Conservation (phyloP, 805 yeast species). For the Lipomyces sp. region DNA sequence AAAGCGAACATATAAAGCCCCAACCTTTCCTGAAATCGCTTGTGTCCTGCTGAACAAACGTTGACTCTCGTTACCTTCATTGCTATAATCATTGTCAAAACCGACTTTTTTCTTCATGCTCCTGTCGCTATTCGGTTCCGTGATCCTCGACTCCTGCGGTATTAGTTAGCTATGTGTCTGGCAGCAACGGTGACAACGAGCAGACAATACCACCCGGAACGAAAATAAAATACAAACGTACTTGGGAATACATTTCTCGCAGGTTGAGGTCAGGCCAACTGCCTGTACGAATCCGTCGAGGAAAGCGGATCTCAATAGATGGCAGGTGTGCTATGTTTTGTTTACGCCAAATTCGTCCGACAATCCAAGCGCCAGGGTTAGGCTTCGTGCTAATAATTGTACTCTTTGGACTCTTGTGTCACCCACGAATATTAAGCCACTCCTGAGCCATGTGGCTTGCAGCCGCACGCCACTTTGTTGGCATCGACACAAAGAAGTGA, state of each 20-base stretch:
- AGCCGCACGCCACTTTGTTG: too few relatives aligned
- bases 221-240: neutral
- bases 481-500: too few relatives aligned
- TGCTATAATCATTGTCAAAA: conserved; percentile 16
- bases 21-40: conserved; percentile 11
- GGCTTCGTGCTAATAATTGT: too few relatives aligned
- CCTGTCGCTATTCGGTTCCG: conserved; percentile 1
- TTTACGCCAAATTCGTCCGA: neutral
- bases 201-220: neutral
- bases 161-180: neutral
- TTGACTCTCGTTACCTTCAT: conserved; percentile 11
- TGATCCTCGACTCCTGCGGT: neutral
- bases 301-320: neutral
- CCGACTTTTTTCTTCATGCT: conserved; percentile 5
- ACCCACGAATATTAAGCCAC: too few relatives aligned
- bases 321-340: neutral
- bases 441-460: too few relatives aligned
- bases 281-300: neutral
- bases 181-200: neutral
- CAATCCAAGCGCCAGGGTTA: too few relatives aligned
- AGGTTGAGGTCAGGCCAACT: neutral
- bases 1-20: neutral
- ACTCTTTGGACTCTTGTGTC: too few relatives aligned
- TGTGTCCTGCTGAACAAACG: neutral
- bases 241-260: neutral